A percentile compares a stretch with the other conserved stretches of the same genome.
Evolutionary conservation across 2,329 filamentous ascomycete genomes (phyloP).

Genomic region (Botrytis squamosa): DNA sequence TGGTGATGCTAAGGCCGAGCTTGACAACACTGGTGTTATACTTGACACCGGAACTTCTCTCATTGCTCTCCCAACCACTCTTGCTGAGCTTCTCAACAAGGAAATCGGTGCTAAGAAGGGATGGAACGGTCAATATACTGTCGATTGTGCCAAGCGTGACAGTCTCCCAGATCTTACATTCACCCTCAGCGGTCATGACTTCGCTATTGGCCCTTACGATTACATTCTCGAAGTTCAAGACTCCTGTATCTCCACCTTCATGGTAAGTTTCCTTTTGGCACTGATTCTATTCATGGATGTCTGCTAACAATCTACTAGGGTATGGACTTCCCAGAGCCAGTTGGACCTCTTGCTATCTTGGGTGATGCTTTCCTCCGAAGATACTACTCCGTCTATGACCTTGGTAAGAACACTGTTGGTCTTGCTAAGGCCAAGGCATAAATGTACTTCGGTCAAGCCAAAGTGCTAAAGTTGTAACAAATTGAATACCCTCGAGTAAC

Average conservation of each 20-base stretch:
- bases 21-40: constrained; percentile 93
- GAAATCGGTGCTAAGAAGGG: constrained; percentile 98
- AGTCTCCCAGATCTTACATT: constrained; percentile 89
- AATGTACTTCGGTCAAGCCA: neutral
- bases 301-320: constrained; percentile 83
- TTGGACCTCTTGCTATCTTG: constrained; percentile 89
- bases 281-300: constrained; percentile 53
- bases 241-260: constrained; percentile 95
- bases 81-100: constrained; percentile 95
- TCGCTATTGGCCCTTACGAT: constrained; percentile 83
- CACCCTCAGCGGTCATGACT: constrained; percentile 86
- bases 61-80: constrained; percentile 85
- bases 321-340: constrained; percentile 63
- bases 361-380: constrained; percentile 82
- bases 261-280: constrained; percentile 57
- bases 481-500: neutral
- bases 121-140: constrained; percentile 92
- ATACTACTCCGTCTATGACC: constrained; percentile 96
- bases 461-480: constrained; percentile 17
- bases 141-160: constrained; percentile 84
- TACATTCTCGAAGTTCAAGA: constrained; percentile 96
- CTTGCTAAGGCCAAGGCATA: constrained; percentile 70
- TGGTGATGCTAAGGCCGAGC: constrained; percentile 79
- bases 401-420: constrained; percentile 84
- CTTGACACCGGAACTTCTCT: constrained; percentile 98